Conservation (phyloP, 2,329 filamentous ascomycete genomes). For the Phyllosticta citribraziliensis region DNA sequence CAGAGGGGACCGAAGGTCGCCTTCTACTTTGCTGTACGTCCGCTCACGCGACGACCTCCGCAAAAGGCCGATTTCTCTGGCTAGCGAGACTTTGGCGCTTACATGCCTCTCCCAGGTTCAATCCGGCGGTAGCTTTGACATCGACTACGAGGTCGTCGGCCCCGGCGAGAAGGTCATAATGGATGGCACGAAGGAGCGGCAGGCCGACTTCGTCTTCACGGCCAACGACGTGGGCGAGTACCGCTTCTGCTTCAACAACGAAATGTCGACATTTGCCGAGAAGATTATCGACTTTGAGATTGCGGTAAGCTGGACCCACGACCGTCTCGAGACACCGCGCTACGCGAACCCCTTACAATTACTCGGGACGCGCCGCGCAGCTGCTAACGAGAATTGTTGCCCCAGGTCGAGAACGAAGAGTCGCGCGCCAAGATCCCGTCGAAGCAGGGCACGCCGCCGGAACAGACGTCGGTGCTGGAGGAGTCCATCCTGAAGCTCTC, state of each 20-base stretch:
- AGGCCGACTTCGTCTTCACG: slow-evolving; percentile 97
- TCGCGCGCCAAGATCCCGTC: slow-evolving; percentile 67
- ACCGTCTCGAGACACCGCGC: not conserved
- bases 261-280: slow-evolving; percentile 95
- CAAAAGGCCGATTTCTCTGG: not conserved
- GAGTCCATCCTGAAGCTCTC: slow-evolving; percentile 95
- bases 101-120: slow-evolving; percentile 56
- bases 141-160: slow-evolving; percentile 82
- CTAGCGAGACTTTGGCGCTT: not conserved
- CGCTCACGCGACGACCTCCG: not conserved
- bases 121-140: slow-evolving; percentile 95
- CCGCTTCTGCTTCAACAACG: slow-evolving; percentile 96
- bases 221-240: slow-evolving; percentile 83
- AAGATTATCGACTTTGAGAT: slow-evolving; percentile 99
- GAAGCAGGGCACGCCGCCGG: slow-evolving; percentile 77
- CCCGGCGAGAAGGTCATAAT: slow-evolving; percentile 74
- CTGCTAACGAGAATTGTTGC: not conserved
- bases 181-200: slow-evolving; percentile 80
- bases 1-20: slow-evolving; percentile 79
- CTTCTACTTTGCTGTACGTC: slow-evolving; percentile 92
- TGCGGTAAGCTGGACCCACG: slow-evolving; percentile 48
- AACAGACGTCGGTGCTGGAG: slow-evolving; percentile 81
- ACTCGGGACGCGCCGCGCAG: not conserved
- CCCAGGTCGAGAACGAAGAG: slow-evolving; percentile 79
- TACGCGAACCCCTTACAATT: not conserved